Percentiles rank a stretch among this genome's conserved stretches.
Evolutionary conservation across 148 eudicot genomes (phyloP).

Genomic region (Gaultheria prostrata): DNA sequence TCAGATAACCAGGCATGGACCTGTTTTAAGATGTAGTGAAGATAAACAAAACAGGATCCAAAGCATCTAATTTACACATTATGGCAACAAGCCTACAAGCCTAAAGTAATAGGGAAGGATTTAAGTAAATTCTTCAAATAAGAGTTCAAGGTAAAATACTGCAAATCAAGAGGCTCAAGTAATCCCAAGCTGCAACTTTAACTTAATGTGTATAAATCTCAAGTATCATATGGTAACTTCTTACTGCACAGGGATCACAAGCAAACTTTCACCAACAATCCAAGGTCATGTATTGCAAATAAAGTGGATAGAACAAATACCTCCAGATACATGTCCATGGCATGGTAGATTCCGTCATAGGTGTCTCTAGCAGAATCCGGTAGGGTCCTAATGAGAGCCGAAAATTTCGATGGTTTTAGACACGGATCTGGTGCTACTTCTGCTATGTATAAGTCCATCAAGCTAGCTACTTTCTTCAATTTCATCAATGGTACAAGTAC

Average conservation of each 20-base stretch:
- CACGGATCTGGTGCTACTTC: slow-evolving; percentile 85
- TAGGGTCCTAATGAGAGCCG: slow-evolving; percentile 48
- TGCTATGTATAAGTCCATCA: slow-evolving; percentile 62
- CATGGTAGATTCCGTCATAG: slow-evolving; percentile 62
- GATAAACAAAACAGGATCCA: background rate
- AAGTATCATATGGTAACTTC: background rate
- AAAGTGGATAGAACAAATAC: slow-evolving; percentile 28
- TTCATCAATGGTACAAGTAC: slow-evolving; percentile 24
- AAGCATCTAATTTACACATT: background rate
- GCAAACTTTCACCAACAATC: background rate
- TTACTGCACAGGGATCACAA: background rate
- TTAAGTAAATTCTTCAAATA: background rate
- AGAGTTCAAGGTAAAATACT: background rate
- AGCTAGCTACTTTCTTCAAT: slow-evolving; percentile 46
- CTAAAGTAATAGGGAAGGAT: background rate
- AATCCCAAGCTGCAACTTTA: background rate
- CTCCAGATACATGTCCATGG: slow-evolving; percentile 73
- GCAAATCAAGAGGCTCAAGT: no score
- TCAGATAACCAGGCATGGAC: slow-evolving; percentile 67
- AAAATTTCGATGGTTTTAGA: slow-evolving; percentile 63
- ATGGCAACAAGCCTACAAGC: background rate
- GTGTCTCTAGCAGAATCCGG: slow-evolving; percentile 70
- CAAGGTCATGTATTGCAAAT: background rate
- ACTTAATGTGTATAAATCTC: background rate
- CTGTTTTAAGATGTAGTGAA: slow-evolving; percentile 28